These are phyloP conservation scores for Anthoceros angustus DNA, from an alignment of 225 moss, liverwort and hornwort genomes.

Conservation along the genomic window DNA sequence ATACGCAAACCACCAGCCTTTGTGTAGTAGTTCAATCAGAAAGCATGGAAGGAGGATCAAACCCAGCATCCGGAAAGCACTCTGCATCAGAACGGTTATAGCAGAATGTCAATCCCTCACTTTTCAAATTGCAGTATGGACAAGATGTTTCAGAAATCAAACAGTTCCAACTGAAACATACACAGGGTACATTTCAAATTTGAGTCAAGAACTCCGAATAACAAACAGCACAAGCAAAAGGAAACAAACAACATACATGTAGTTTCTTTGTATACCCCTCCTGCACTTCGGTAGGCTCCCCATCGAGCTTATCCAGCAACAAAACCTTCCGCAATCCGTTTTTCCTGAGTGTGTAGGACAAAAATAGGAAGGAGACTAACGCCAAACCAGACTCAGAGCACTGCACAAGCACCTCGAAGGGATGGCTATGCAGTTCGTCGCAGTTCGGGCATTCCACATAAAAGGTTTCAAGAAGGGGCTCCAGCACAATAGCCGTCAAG, in stretches of 20 bases:
- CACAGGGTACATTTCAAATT: background rate
- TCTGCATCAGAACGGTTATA: constrained; percentile 25
- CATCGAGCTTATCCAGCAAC: constrained; percentile 48
- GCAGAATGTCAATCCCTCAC: background rate
- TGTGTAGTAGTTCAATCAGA: constrained; percentile 35
- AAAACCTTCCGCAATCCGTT: constrained; percentile 61
- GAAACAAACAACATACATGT: constrained; percentile 25
- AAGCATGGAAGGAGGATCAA: constrained; percentile 45
- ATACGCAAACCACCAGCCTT: constrained; percentile 57
- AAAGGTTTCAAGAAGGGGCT: constrained; percentile 39
- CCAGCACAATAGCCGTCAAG: constrained; percentile 32
- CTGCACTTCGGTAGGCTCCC: constrained; percentile 43
- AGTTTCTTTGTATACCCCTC: constrained; percentile 49
- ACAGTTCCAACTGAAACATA: background rate
- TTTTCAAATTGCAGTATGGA: background rate
- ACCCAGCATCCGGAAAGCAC: constrained; percentile 47
- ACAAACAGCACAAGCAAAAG: background rate
- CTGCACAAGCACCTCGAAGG: constrained; percentile 55
- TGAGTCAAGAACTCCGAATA: background rate
- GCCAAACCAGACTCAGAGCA: constrained; percentile 49
- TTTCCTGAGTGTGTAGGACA: constrained; percentile 43
- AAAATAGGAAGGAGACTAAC: constrained; percentile 60
- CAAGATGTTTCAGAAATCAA: background rate
- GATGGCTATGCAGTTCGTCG: constrained; percentile 43
- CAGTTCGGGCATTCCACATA: constrained; percentile 61